Conservation (phyloP, 192 early-diverging fungal species). For the Entomortierella beljakovae region DNA sequence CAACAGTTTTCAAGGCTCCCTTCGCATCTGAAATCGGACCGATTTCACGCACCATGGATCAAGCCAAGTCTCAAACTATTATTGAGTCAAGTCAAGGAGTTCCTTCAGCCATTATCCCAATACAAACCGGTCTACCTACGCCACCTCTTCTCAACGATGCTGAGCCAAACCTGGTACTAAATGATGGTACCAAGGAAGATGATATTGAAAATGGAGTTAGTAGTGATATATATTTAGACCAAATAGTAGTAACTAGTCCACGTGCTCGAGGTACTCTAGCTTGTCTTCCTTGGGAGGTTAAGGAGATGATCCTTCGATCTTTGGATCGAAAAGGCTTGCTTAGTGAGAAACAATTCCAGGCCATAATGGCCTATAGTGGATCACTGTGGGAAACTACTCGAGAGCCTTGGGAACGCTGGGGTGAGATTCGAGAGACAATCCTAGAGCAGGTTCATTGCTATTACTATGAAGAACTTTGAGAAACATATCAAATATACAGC, state of each 20-base stretch:
- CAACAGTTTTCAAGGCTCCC: not conserved
- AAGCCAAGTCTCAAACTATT: not conserved
- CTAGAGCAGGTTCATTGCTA: constrained; percentile 38
- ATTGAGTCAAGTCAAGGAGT: not conserved
- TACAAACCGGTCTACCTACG: constrained; percentile 27
- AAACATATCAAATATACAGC: not conserved
- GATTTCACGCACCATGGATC: too few species aligned
- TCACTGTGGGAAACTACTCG: constrained; percentile 32
- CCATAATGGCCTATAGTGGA: constrained; percentile 24
- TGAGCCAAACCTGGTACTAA: not conserved
- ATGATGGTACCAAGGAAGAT: not conserved
- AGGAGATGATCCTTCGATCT: constrained; percentile 42
- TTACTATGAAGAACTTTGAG: constrained; percentile 43
- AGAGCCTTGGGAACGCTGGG: constrained; percentile 47
- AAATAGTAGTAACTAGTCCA: not conserved
- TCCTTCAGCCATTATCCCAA: not conserved
- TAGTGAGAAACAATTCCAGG: constrained; percentile 47
- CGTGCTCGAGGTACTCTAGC: constrained; percentile 26
- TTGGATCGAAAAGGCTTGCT: constrained; percentile 34
- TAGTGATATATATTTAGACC: not conserved
- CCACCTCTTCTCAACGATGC: constrained; percentile 11
- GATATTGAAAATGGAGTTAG: not conserved
- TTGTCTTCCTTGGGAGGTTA: constrained; percentile 39
- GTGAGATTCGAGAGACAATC: constrained; percentile 39
- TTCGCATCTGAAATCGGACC: too few species aligned